Evolutionary conservation across 768 basidiomycete genomes (phyloP).

Genomic region (Amanita muscaria): DNA sequence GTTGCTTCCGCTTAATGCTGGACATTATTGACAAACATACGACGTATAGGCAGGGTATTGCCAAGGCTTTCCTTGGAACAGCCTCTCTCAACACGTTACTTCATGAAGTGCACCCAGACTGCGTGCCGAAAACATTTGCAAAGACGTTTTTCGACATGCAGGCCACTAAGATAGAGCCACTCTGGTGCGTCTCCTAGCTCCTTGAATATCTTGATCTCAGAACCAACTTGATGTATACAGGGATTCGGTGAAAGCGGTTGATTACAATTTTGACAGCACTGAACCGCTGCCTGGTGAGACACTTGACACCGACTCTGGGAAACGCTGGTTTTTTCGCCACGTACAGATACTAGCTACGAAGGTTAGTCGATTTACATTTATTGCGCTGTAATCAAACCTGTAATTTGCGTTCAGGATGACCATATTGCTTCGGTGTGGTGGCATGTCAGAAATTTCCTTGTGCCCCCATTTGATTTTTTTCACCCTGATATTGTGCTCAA

Average conservation of each 20-base stretch:
- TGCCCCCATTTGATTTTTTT: neutral
- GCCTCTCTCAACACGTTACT: neutral
- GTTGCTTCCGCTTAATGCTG: neutral
- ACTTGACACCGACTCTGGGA: neutral
- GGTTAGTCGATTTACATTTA: neutral
- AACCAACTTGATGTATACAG: neutral
- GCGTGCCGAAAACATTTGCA: neutral
- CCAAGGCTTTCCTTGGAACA: neutral
- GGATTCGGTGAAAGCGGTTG: neutral
- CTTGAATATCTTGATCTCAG: neutral
- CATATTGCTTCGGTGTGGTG: neutral
- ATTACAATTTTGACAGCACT: constrained; percentile 1
- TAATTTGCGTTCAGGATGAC: neutral
- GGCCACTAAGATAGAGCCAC: neutral
- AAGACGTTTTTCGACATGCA: neutral
- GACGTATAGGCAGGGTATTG: neutral
- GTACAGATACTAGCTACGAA: neutral
- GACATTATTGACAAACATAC: neutral
- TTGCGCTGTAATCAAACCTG: neutral
- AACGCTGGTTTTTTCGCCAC: neutral
- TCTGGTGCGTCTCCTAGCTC: neutral
- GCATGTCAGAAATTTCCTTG: neutral
- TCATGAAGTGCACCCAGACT: neutral
- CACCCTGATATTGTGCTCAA: neutral
- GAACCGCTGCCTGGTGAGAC: neutral